These are phyloP conservation scores for Podospora tetraspora DNA, from an alignment of 495 filamentous ascomycete genomes.

Conservation along the genomic window DNA sequence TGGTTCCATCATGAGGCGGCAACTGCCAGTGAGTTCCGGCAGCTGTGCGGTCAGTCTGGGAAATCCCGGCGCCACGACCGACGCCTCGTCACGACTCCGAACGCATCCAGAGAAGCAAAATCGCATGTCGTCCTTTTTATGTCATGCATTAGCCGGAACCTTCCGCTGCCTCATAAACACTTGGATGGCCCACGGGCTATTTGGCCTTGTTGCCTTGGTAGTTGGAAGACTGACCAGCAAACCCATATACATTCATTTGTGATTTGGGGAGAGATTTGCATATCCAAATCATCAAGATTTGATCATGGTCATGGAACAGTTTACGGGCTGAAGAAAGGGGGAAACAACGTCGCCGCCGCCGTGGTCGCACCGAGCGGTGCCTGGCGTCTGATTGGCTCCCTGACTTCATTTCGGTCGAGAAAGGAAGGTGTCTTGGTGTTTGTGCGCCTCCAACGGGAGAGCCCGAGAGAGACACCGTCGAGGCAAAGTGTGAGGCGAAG, in stretches of 20 bases:
- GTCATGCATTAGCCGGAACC: neutral
- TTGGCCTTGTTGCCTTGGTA: neutral
- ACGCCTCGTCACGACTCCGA: neutral
- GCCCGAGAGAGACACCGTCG: neutral
- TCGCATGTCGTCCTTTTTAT: neutral
- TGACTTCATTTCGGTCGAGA: conserved; percentile 1
- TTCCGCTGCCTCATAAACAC: neutral
- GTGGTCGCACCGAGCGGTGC: neutral
- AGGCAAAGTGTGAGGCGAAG: neutral
- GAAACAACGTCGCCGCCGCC: neutral
- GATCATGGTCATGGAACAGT: neutral
- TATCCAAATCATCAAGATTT: neutral
- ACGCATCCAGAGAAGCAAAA: neutral
- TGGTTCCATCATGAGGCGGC: neutral
- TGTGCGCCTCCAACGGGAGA: neutral
- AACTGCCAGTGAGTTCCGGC: neutral
- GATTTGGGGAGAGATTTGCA: neutral
- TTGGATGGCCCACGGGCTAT: neutral
- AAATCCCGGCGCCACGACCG: neutral
- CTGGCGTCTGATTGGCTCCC: conserved; percentile 8
- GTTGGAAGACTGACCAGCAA: neutral
- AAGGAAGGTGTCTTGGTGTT: conserved; percentile 13
- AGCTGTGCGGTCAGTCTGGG: neutral
- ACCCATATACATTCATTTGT: neutral
- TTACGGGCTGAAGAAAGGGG: neutral